These are phyloP conservation scores for Penicillium salamii DNA, from an alignment of 495 filamentous ascomycete genomes.

Conservation along the genomic window DNA sequence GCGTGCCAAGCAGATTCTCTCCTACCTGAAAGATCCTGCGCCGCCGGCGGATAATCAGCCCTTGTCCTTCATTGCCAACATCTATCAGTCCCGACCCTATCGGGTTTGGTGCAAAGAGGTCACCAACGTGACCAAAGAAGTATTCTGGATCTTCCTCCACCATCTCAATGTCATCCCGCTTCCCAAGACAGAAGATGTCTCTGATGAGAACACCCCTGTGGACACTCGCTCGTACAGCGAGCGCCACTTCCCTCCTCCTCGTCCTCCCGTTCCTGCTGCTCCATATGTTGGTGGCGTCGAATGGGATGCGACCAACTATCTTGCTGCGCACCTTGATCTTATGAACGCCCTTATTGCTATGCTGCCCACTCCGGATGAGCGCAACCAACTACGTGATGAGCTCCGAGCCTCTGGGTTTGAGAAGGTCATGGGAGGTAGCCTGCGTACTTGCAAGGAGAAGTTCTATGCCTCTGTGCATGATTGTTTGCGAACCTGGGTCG, in stretches of 20 bases:
- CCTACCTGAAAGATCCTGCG: conserved; percentile 77
- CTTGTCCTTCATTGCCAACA: conserved; percentile 81
- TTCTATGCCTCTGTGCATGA: conserved; percentile 92
- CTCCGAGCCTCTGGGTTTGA: conserved; percentile 87
- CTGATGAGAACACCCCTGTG: conserved; percentile 16
- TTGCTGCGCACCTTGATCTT: conserved; percentile 88
- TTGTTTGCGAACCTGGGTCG: conserved; percentile 84
- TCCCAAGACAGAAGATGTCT: conserved; percentile 28
- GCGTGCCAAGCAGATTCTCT: conserved; percentile 66
- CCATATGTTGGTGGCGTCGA: conserved; percentile 98
- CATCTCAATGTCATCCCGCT: conserved; percentile 80
- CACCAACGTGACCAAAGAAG: conserved; percentile 89
- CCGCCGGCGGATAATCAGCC: conserved; percentile 71
- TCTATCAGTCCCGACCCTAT: conserved; percentile 84
- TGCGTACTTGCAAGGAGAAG: conserved; percentile 95
- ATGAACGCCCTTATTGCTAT: conserved; percentile 89
- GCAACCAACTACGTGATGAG: conserved; percentile 74
- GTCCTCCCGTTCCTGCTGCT: conserved; percentile 87
- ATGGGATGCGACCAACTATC: conserved; percentile 97
- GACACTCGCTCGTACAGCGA: conserved; percentile 27
- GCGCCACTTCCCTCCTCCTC: conserved; percentile 80
- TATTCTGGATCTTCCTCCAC: conserved; percentile 99
- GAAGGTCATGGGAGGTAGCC: conserved; percentile 76
- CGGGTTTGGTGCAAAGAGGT: conserved; percentile 92
- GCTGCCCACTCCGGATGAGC: conserved; percentile 65